Evolutionary conservation across 2,329 filamentous ascomycete species (phyloP), one percentile per base, ranked within the genome.

Genomic region (Hypoxylon sp.): DNA sequence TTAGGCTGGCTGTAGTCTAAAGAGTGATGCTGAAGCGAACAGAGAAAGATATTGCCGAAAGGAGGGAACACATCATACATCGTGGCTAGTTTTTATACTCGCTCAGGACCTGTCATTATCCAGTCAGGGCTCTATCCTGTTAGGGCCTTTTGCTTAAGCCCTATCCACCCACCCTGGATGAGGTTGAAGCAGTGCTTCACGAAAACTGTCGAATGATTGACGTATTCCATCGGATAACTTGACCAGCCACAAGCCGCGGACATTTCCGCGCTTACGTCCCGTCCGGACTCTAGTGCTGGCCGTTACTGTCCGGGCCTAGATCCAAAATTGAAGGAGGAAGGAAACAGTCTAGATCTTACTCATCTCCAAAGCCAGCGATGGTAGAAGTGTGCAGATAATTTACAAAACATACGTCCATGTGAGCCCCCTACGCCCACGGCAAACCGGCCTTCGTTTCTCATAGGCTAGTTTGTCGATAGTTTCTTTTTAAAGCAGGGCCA

Each of bases 181-280:
- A 11, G 10, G 30, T 8, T 14, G 33, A 37, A 48, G 14, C 11
- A 33, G 25, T 35, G 33, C 33, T 49, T 54, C 40, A 55, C 48
- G 58, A 53, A 40, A 64, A 61, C n/a, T 30, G 13, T 6, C 8
- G 13, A 56, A 56, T 6, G 13, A n/a, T 65, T n/a, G 30, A 35
- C 37, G 25, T 33, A 50, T 66, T 40, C 31, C 46, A 53, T 50
- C 61, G 44, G 53, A 61, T 53, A 44, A 55, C 30, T 37, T 35
- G 10, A 30, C 49, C 13, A n/a, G 20, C 31, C 55, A 20, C 13
- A 37, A 27, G 17, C 40, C 30, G 17, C 31, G 27, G 11, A 50
- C 17, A 44, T 55, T 42, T 6, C 22, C 30, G 30, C 30, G 35
- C 46, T 35, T 20, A 31, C 40, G 33, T 33, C 14, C n/a, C 37